phyloP scores from a whole-genome alignment of 2,329 filamentous ascomycete species.

The Nigrospora osmanthi region DNA sequence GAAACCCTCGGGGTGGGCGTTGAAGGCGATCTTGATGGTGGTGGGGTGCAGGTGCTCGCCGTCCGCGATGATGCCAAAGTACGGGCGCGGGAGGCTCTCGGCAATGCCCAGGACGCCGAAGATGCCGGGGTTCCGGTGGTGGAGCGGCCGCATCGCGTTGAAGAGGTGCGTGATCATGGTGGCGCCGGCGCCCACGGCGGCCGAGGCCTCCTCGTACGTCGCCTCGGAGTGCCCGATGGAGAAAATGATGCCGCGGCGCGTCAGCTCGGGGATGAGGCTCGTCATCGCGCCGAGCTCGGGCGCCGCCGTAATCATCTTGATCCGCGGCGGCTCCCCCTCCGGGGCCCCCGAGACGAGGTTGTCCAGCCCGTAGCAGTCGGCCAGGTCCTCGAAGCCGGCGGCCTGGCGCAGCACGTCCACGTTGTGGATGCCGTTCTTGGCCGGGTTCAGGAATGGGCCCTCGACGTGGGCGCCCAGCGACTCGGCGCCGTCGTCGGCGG shows the following conservation, averaged over 20 bases:
- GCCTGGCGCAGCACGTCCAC: conserved; percentile 60
- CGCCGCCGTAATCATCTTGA: conserved; percentile 81
- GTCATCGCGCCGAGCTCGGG: conserved; percentile 71
- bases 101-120: conserved; percentile 75
- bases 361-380: conserved; percentile 61
- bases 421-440: conserved; percentile 83
- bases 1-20: conserved; percentile 75
- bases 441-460: conserved; percentile 77
- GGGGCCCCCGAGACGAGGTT: conserved; percentile 47
- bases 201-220: conserved; percentile 72
- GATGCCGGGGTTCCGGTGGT: conserved; percentile 85
- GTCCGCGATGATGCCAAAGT: conserved; percentile 84
- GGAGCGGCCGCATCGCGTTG: conserved; percentile 86
- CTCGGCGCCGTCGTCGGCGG: conserved; percentile 66
- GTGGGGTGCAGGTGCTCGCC: conserved; percentile 87
- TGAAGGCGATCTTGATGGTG: conserved; percentile 82
- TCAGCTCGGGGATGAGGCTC: conserved; percentile 58
- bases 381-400: conserved; percentile 56
- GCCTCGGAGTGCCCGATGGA: conserved; percentile 84
- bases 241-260: conserved; percentile 60
- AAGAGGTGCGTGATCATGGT: conserved; percentile 91
- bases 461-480: conserved; percentile 87
- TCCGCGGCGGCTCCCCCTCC: conserved; percentile 31
- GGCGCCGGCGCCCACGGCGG: conserved; percentile 65
- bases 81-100: conserved; percentile 55